A percentile compares a stretch with the other conserved stretches of the same genome.
Evolutionary conservation across 148 eudicot species (phyloP).

Genomic region (Camellia lanceoleosa): DNA sequence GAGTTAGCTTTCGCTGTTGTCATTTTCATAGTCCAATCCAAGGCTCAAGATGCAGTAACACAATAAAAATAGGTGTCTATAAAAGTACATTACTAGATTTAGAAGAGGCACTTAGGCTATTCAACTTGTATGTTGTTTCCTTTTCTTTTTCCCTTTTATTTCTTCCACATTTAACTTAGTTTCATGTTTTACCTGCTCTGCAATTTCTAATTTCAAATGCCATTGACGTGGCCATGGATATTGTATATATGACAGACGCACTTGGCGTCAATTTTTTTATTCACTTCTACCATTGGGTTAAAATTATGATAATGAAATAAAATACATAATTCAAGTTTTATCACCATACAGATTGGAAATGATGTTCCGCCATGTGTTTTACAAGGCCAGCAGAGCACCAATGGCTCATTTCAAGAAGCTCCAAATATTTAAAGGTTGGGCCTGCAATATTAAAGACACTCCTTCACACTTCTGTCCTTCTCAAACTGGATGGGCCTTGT

Average conservation of each 20-base stretch:
- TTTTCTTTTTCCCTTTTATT: no score
- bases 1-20: no score
- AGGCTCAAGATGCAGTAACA: not conserved
- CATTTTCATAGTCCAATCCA: no score
- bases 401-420: conserved; percentile 11
- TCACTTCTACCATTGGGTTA: not conserved
- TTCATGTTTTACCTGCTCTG: no score
- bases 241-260: not conserved
- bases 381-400: conserved; percentile 15
- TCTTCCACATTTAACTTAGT: no score
- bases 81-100: no score
- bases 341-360: conserved; percentile 19
- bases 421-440: conserved; percentile 20
- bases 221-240: not conserved
- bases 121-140: no score
- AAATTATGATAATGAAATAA: not conserved
- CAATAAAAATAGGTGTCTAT: no score
- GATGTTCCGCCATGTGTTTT: conserved; percentile 19
- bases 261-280: not conserved
- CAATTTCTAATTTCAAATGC: no score
- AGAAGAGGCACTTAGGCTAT: no score
- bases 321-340: not conserved
- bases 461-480: not conserved
- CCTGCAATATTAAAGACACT: not conserved
- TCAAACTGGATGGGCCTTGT: not conserved